Evolutionary conservation across 306 rosid genomes (phyloP).

Genomic region (Delonix regia): DNA sequence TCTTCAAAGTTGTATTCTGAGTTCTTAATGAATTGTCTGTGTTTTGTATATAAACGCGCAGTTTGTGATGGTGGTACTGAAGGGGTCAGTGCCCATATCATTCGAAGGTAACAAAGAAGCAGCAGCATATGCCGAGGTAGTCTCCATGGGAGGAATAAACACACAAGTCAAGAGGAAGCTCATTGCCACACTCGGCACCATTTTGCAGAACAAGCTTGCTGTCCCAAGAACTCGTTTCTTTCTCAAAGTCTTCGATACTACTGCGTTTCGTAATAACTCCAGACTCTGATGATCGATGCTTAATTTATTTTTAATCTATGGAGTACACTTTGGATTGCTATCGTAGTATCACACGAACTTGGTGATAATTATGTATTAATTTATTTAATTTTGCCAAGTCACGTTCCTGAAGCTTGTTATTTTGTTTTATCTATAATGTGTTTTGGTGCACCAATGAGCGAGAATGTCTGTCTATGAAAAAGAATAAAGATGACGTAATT

Average conservation of each 20-base stretch:
- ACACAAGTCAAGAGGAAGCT: conserved; percentile 72
- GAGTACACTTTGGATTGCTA: neutral
- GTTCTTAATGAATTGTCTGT: too few relatives aligned
- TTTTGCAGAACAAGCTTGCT: conserved; percentile 55
- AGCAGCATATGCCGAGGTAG: conserved; percentile 81
- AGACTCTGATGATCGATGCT: conserved; percentile 56
- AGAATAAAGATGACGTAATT: too few relatives aligned
- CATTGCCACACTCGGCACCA: conserved; percentile 65
- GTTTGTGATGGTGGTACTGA: conserved; percentile 91
- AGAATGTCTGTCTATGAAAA: too few relatives aligned
- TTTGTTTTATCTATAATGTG: neutral
- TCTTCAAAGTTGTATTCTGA: too few relatives aligned
- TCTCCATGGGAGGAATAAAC: conserved; percentile 91
- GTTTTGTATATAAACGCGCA: conserved; percentile 30
- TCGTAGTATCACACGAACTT: too few relatives aligned
- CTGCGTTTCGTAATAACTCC: conserved; percentile 55
- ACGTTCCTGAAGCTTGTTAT: neutral
- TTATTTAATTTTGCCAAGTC: neutral
- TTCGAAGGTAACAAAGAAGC: conserved; percentile 75
- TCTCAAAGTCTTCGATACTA: conserved; percentile 80
- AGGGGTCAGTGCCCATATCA: conserved; percentile 79
- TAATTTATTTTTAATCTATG: neutral
- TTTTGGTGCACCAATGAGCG: neutral
- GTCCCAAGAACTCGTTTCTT: conserved; percentile 76
- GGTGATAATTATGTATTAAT: neutral